Conservation (phyloP, 768 basidiomycete species). For the Tulasnella sp. region DNA sequence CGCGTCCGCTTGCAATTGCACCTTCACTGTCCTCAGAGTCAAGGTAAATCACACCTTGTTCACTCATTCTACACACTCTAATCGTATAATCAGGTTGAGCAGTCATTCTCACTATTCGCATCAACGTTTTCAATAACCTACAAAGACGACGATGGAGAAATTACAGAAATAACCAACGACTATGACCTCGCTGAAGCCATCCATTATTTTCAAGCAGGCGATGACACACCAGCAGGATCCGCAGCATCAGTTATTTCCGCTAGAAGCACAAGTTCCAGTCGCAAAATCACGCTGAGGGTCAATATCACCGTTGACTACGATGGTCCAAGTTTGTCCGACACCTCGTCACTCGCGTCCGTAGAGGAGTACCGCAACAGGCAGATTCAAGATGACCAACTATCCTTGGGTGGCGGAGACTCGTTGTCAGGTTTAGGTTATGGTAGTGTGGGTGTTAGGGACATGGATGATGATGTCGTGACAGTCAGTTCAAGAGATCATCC, state of each 20-base stretch:
- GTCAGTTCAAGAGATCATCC: conserved; percentile 49
- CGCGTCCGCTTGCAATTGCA: conserved; percentile 63
- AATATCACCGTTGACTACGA: conserved; percentile 78
- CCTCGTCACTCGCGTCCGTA: conserved; percentile 63
- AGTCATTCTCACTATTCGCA: conserved; percentile 63
- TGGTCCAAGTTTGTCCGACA: conserved; percentile 81
- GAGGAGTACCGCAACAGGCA: conserved; percentile 42
- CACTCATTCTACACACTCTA: not conserved
- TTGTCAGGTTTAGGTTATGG: not conserved
- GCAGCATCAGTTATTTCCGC: conserved; percentile 59
- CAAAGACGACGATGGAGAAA: conserved; percentile 80
- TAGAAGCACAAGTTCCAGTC: conserved; percentile 30
- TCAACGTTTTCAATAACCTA: conserved; percentile 63
- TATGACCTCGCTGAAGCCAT: conserved; percentile 75
- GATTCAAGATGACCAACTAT: not conserved
- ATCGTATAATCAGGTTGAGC: conserved; percentile 49
- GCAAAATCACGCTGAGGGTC: conserved; percentile 65
- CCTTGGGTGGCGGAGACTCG: conserved; percentile 1
- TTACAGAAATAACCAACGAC: conserved; percentile 53
- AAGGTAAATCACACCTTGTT: conserved; percentile 37
- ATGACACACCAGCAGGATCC: conserved; percentile 52
- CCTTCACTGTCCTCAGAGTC: conserved; percentile 54
- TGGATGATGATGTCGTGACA: conserved; percentile 63
- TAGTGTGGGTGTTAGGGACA: conserved; percentile 22
- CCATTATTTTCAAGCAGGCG: conserved; percentile 65